Evolutionary conservation across 2,329 filamentous ascomycete genomes (phyloP).

Genomic region (Chaetomium strumarium): DNA sequence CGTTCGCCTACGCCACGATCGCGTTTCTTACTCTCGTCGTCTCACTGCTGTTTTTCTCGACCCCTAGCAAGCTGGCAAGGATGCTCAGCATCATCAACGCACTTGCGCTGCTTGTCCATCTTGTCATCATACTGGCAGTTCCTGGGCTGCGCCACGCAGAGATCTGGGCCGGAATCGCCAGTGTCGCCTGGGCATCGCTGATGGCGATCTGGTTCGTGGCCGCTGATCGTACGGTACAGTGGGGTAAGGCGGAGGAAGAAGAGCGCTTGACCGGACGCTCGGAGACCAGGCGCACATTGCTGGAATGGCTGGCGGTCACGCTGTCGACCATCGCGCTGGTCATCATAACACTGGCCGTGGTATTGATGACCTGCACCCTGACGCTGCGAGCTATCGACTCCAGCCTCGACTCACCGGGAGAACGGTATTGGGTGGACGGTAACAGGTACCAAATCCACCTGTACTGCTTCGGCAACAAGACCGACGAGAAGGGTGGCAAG

Average conservation of each 20-base stretch:
- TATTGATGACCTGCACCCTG: constrained; percentile 75
- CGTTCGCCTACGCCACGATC: constrained; percentile 76
- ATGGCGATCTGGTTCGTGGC: constrained; percentile 74
- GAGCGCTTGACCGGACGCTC: constrained; percentile 83
- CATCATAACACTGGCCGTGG: constrained; percentile 59
- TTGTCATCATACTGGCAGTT: constrained; percentile 74
- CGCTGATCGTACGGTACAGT: constrained; percentile 74
- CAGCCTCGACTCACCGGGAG: constrained; percentile 65
- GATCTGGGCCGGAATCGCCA: constrained; percentile 83
- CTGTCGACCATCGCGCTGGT: constrained; percentile 66
- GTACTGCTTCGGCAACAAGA: constrained; percentile 72
- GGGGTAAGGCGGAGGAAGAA: constrained; percentile 91
- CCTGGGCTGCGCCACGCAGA: constrained; percentile 73
- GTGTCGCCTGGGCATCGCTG: constrained; percentile 74
- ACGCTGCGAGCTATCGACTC: constrained; percentile 76
- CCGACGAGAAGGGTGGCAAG: constrained; percentile 46
- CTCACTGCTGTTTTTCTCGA: constrained; percentile 78
- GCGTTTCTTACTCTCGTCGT: constrained; percentile 70
- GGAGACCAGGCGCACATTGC: constrained; percentile 74
- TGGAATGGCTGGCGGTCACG: constrained; percentile 79
- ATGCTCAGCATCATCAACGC: constrained; percentile 65
- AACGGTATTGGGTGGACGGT: constrained; percentile 73
- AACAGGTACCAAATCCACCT: constrained; percentile 84
- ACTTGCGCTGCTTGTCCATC: constrained; percentile 62
- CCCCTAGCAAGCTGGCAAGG: constrained; percentile 73